Evolutionary conservation across 805 yeast genomes (phyloP).

Genomic region (Kuraishia floccosa): DNA sequence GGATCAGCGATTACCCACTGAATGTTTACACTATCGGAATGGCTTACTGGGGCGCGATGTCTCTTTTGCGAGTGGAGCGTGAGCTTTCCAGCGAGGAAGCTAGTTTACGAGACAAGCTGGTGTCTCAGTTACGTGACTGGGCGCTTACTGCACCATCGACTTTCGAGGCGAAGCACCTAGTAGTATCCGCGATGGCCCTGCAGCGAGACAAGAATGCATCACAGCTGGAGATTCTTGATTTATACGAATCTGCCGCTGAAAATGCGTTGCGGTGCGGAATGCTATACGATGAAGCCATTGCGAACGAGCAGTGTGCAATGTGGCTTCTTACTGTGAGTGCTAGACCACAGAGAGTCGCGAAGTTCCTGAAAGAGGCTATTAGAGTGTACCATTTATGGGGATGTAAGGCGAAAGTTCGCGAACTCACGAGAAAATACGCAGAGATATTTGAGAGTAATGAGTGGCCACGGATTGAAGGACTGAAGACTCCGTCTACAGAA

Average conservation of each 20-base stretch:
- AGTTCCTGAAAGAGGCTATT: slow-evolving; percentile 25
- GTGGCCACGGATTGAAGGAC: slow-evolving; percentile 20
- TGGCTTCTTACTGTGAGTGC: slow-evolving; percentile 19
- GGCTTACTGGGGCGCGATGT: too few species aligned
- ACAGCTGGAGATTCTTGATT: slow-evolving; percentile 27
- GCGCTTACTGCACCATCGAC: too few species aligned
- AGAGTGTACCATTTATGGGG: slow-evolving; percentile 21
- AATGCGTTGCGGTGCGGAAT: slow-evolving; percentile 17
- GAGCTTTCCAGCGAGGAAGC: too few species aligned
- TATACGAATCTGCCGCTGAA: slow-evolving; percentile 34
- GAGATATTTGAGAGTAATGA: slow-evolving; percentile 14
- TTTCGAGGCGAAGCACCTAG: slow-evolving; percentile 25
- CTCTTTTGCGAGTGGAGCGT: too few species aligned
- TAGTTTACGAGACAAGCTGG: slow-evolving; percentile 6
- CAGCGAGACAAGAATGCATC: slow-evolving; percentile 11
- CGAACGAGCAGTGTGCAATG: slow-evolving; percentile 28
- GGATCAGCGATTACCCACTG: too few species aligned
- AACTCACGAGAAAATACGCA: slow-evolving; percentile 17
- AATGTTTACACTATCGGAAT: too few species aligned
- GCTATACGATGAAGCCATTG: slow-evolving; percentile 26
- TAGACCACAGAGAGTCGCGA: slow-evolving; percentile 20
- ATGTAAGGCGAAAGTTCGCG: slow-evolving; percentile 11
- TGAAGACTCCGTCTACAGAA: neutral
- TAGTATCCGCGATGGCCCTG: slow-evolving; percentile 22
- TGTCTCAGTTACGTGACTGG: too few species aligned